Conservation (phyloP, 345 rosid genomes). For the Eucalyptus sideroxylon region DNA sequence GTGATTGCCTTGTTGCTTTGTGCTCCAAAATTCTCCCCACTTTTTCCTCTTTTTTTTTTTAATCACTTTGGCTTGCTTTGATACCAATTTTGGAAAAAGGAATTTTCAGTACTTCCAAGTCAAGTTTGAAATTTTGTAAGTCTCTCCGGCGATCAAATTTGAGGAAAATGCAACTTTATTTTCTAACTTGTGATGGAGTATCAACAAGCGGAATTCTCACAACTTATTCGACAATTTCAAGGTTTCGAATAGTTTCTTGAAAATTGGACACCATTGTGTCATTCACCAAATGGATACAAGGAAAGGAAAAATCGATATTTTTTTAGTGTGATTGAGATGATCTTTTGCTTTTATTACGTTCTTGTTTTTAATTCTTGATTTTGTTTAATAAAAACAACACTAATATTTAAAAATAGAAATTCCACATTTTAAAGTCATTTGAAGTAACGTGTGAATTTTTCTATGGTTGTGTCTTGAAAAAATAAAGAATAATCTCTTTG, state of each 20-base stretch:
- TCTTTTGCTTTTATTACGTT: neutral
- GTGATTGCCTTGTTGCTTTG: neutral
- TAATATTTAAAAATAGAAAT: no score
- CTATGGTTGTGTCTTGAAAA: no score
- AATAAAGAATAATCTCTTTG: no score
- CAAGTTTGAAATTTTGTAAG: no score
- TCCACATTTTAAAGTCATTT: no score
- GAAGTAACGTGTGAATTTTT: no score
- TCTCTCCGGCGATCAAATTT: no score
- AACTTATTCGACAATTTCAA: neutral
- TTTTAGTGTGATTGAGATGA: neutral
- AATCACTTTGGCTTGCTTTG: conserved; percentile 7
- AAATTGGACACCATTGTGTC: neutral
- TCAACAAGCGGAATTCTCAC: neutral
- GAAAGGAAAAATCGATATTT: neutral
- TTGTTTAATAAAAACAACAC: neutral
- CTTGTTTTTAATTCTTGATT: neutral
- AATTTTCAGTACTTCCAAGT: neutral
- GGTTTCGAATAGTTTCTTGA: neutral
- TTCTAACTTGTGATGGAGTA: neutral
- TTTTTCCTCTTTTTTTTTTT: neutral
- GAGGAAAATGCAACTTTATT: neutral
- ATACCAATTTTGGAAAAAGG: neutral
- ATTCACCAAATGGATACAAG: neutral
- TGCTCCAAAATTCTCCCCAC: neutral